Percentiles rank a stretch among this genome's conserved stretches.
These are phyloP conservation scores for Periconia sp. DNA, from an alignment of 2,329 filamentous ascomycete genomes.

Conservation along the genomic window DNA sequence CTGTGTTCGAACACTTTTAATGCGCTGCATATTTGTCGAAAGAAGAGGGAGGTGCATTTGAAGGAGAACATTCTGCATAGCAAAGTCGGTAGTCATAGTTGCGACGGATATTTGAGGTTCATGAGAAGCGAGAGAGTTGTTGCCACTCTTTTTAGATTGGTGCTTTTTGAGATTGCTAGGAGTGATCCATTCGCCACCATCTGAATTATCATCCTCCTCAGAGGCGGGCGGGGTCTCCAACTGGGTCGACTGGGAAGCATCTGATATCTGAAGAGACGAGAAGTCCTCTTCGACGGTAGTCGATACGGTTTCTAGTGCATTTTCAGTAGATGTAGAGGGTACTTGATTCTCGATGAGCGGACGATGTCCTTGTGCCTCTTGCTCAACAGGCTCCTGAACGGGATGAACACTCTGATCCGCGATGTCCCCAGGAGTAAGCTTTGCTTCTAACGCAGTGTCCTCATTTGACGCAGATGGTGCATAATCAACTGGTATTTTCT, in stretches of 20 bases:
- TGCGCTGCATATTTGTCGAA: slow-evolving; percentile 77
- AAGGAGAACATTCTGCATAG: slow-evolving; percentile 95
- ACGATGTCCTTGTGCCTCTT: not conserved
- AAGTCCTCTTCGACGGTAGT: slow-evolving; percentile 22
- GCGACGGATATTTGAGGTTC: slow-evolving; percentile 79
- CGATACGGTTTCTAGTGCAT: slow-evolving; percentile 3
- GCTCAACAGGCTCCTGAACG: not conserved
- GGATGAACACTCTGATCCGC: not conserved
- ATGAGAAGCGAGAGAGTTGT: slow-evolving; percentile 50
- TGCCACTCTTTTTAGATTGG: slow-evolving; percentile 68
- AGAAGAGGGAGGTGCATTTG: slow-evolving; percentile 94
- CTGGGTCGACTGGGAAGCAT: slow-evolving; percentile 19
- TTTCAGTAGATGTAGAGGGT: too few relatives aligned
- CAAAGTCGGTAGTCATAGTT: slow-evolving; percentile 93
- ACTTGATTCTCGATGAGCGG: not conserved
- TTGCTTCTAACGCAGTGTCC: not conserved
- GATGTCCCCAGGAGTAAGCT: too few relatives aligned
- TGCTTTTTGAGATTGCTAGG: slow-evolving; percentile 88
- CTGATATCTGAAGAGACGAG: slow-evolving; percentile 27
- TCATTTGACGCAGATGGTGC: too few relatives aligned
- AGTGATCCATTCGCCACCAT: slow-evolving; percentile 85
- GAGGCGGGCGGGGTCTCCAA: slow-evolving; percentile 22
- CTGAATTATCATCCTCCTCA: slow-evolving; percentile 44
- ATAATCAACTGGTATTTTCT: slow-evolving; percentile 12
- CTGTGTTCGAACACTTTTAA: slow-evolving; percentile 85